phyloP scores from a whole-genome alignment of 805 yeast genomes.

The Cyberlindnera euphorbiiphila region DNA sequence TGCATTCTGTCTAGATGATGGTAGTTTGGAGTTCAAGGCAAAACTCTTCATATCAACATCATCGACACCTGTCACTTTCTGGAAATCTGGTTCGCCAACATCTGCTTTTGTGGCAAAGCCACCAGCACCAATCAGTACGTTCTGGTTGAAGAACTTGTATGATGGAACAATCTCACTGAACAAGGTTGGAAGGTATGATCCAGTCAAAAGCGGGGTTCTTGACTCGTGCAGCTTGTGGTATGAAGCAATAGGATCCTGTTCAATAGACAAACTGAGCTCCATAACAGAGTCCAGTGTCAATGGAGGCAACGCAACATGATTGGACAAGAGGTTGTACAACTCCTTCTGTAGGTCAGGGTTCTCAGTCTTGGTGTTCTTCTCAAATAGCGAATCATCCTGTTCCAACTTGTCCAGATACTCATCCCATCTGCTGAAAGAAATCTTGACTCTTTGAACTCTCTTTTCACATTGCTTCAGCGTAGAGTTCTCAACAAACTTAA shows the following conservation, averaged over 20 bases:
- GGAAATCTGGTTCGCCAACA: slow-evolving; percentile 9
- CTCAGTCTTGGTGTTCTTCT: slow-evolving; percentile 21
- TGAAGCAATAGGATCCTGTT: slow-evolving; percentile 52
- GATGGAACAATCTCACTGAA: slow-evolving; percentile 55
- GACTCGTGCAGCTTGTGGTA: slow-evolving; percentile 42
- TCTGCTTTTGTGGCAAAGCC: slow-evolving; percentile 31
- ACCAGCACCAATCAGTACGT: slow-evolving; percentile 51
- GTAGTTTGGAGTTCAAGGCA: slow-evolving; percentile 21
- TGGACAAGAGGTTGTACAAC: slow-evolving; percentile 43
- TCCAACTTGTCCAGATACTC: slow-evolving; percentile 53
- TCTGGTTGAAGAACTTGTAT: slow-evolving; percentile 53
- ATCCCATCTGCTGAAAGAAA: slow-evolving; percentile 81
- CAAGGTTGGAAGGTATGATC: slow-evolving; percentile 60
- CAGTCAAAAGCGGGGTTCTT: slow-evolving; percentile 54
- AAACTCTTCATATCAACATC: slow-evolving; percentile 38
- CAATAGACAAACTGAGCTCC: slow-evolving; percentile 59
- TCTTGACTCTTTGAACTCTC: slow-evolving; percentile 61
- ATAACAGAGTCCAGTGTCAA: slow-evolving; percentile 51
- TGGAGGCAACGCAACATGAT: slow-evolving; percentile 38
- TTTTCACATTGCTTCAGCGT: slow-evolving; percentile 56
- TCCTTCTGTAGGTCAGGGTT: slow-evolving; percentile 34
- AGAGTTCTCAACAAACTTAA: slow-evolving; percentile 34
- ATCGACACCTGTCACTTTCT: slow-evolving; percentile 41
- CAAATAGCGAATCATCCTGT: slow-evolving; percentile 34
- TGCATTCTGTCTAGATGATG: slow-evolving; percentile 40